Evolutionary conservation across 1,139 yeast species (phyloP), one percentile per base, ranked within the genome.

Genomic region (Lodderomyces metapsilosis): DNA sequence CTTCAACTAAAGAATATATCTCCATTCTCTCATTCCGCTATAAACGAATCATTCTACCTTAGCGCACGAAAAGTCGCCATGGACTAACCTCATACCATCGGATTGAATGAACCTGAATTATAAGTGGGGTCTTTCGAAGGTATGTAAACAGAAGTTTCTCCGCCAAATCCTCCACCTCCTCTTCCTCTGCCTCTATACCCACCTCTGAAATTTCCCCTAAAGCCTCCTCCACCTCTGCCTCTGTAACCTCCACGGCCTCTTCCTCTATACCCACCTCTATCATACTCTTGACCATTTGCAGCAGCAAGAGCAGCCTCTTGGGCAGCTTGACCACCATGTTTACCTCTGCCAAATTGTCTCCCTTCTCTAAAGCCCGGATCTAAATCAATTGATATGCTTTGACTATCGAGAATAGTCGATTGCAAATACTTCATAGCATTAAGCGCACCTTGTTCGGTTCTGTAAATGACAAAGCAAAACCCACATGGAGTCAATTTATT

Each of bases 291-390:
- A 5, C 40, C 36, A 39, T 41, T 40, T 59, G 46, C 68, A 46
- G 44, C 54, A 52, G 7, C 68, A 31, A 50, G 55, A 20, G 57
- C 57, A 13, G 54, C 57, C 51, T 71, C 77, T 39, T 68, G 74
- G 36, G 67, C 54, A 1, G 70, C 76, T 62, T 92, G 98, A 1
- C 96, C 98, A 40, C 98, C 98, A 49, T 80, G 81, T 21, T 77
- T 75, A 36, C 98, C 98, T 53, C 98, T 76, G 12, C 98, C 98
- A 58, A 82, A 91, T 58, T 92, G 97, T 52, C 98, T 74, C 1
- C 98, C 98, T 53, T 91, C 97, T 50, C 77, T 78, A 59, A 91
- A 91, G 0, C 98, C 98, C 0, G 97, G 96, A 58, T 91, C 98
- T 52, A 92, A 69, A 62, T 91, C 98, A 38, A 91, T 85, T 37